Conservation (phyloP, 1,139 yeast species). For the Saccharomyces hybrid region DNA sequence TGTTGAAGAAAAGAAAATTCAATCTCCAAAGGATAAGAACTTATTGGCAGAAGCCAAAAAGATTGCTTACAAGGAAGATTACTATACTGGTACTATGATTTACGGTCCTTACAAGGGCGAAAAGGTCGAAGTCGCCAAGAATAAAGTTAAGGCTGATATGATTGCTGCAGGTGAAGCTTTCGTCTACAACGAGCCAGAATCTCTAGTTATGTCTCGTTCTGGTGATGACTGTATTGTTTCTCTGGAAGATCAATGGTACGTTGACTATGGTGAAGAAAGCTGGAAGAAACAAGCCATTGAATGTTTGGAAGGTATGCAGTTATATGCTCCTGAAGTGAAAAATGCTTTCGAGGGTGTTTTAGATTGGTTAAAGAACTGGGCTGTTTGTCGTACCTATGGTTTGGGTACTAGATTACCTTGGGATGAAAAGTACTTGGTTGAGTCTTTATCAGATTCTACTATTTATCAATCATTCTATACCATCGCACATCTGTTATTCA, state of each 20-base stretch:
- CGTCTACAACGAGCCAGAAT: constrained; percentile 91
- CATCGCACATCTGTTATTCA: constrained; percentile 75
- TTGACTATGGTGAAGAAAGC: constrained; percentile 90
- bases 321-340: constrained; percentile 76
- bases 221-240: constrained; percentile 97
- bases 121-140: constrained; percentile 85
- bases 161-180: constrained; percentile 74
- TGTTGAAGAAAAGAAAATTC: constrained; percentile 81
- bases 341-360: constrained; percentile 91
- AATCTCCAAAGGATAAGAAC: constrained; percentile 86
- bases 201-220: constrained; percentile 80
- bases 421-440: constrained; percentile 91
- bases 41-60: constrained; percentile 91
- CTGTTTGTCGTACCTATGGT: constrained; percentile 94
- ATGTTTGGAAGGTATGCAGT: constrained; percentile 68
- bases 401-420: constrained; percentile 94
- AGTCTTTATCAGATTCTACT: constrained; percentile 93
- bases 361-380: constrained; percentile 98
- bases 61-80: constrained; percentile 92
- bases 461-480: constrained; percentile 95
- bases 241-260: constrained; percentile 96
- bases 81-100: constrained; percentile 77
- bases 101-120: constrained; percentile 81
- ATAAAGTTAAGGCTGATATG: constrained; percentile 76
- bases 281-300: constrained; percentile 88